Conservation (phyloP, 192 early-diverging fungal genomes). For the Backusella circina region DNA sequence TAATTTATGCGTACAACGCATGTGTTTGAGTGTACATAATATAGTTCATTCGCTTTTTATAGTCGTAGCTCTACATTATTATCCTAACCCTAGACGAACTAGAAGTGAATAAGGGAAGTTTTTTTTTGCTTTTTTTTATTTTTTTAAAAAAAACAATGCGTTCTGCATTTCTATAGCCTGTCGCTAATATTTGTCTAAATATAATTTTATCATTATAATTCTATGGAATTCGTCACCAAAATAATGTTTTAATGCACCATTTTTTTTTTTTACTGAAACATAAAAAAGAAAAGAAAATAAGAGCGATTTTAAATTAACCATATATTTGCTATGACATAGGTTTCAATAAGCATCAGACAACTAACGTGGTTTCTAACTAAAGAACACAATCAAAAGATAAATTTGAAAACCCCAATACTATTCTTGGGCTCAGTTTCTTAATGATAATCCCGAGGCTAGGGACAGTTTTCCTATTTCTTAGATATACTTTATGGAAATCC, state of each 20-base stretch:
- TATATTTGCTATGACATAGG: background rate
- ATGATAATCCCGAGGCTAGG: background rate
- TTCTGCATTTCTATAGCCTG: background rate
- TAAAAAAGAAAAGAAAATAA: background rate
- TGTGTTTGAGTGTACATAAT: background rate
- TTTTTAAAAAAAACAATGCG: background rate
- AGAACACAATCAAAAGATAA: background rate
- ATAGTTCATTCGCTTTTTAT: background rate
- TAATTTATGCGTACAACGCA: background rate
- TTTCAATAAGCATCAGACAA: background rate
- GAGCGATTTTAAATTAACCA: background rate
- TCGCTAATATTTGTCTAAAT: background rate
- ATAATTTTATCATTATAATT: background rate
- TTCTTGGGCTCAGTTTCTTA: background rate
- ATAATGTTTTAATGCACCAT: background rate
- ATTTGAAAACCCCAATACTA: background rate
- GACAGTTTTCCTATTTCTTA: background rate
- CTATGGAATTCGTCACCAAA: too few species aligned
- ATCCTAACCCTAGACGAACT: background rate
- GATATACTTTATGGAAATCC: background rate
- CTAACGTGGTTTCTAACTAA: background rate
- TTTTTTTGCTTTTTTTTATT: too few species aligned
- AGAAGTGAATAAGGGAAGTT: background rate
- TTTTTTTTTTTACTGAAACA: conserved; percentile 1
- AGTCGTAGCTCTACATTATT: background rate